These are phyloP conservation scores for Sutorius australiensis DNA, from an alignment of 768 basidiomycete genomes.

Conservation along the genomic window DNA sequence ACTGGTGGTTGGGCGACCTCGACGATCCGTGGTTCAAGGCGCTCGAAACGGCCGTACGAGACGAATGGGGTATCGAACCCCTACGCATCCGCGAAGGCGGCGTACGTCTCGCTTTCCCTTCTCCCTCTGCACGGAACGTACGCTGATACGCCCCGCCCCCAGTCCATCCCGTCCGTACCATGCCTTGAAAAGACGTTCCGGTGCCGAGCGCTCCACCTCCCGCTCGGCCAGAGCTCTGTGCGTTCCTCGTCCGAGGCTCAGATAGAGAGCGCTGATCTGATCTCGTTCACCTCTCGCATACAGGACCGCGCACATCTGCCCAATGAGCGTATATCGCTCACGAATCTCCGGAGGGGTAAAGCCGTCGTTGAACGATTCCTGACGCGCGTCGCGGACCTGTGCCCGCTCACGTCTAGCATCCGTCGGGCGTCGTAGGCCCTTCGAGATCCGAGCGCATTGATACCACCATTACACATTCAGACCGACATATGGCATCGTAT, in stretches of 20 bases:
- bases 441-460: too few species aligned
- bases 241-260: conserved; percentile 22
- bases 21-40: conserved; percentile 84
- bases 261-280: too few species aligned
- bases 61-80: conserved; percentile 86
- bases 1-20: conserved; percentile 95
- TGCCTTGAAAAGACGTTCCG: conserved; percentile 89
- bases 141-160: not conserved
- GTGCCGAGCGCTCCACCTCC: conserved; percentile 88
- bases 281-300: not conserved
- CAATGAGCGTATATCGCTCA: conserved; percentile 85
- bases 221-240: conserved; percentile 89
- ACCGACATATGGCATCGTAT: too few species aligned
- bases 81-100: conserved; percentile 92
- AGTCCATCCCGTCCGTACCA: conserved; percentile 94
- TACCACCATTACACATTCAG: too few species aligned
- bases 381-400: conserved; percentile 42
- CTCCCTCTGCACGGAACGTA: not conserved
- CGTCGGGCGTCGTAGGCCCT: not conserved
- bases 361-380: conserved; percentile 75
- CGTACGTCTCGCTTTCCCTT: conserved; percentile 40
- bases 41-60: conserved; percentile 74
- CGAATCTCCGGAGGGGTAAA: conserved; percentile 77
- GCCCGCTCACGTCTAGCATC: not conserved
- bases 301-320: conserved; percentile 89